Evolutionary conservation across 306 rosid species (phyloP).

Genomic region (Lupinus albus): DNA sequence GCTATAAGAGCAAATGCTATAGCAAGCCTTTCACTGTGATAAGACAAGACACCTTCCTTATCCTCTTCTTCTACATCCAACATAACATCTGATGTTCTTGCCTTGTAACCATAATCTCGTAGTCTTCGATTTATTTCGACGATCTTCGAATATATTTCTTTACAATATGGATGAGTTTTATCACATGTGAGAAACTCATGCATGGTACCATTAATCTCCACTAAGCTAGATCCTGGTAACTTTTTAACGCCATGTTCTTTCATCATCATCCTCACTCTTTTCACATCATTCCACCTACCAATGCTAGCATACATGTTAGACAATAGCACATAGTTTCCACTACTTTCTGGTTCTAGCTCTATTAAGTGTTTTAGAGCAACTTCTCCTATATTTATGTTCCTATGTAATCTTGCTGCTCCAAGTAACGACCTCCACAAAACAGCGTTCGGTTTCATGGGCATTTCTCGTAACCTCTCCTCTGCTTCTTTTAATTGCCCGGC

Average conservation of each 20-base stretch:
- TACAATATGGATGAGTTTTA: slow-evolving; percentile 47
- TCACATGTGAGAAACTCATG: slow-evolving; percentile 55
- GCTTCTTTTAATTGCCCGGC: slow-evolving; percentile 54
- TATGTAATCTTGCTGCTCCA: slow-evolving; percentile 54
- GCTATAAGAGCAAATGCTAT: slow-evolving; percentile 51
- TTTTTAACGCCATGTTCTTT: slow-evolving; percentile 48
- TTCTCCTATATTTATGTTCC: slow-evolving; percentile 48
- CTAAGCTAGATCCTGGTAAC: slow-evolving; percentile 54
- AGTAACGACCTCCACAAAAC: slow-evolving; percentile 57
- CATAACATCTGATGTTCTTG: slow-evolving; percentile 47
- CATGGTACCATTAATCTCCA: slow-evolving; percentile 51
- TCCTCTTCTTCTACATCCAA: slow-evolving; percentile 58
- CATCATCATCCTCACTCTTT: slow-evolving; percentile 53
- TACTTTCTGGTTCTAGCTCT: slow-evolving; percentile 51
- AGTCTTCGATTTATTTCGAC: slow-evolving; percentile 47
- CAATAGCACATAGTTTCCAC: slow-evolving; percentile 55
- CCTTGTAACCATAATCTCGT: slow-evolving; percentile 45
- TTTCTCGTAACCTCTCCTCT: slow-evolving; percentile 39
- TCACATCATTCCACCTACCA: slow-evolving; percentile 51
- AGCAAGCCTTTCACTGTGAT: slow-evolving; percentile 54
- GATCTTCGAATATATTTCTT: slow-evolving; percentile 48
- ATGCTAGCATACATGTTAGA: slow-evolving; percentile 52
- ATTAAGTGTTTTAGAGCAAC: slow-evolving; percentile 47
- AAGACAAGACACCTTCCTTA: slow-evolving; percentile 51
- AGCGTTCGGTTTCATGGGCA: slow-evolving; percentile 58